Evolutionary conservation across 2,329 filamentous ascomycete species (phyloP).

Genomic region (Ascochyta rabiei): DNA sequence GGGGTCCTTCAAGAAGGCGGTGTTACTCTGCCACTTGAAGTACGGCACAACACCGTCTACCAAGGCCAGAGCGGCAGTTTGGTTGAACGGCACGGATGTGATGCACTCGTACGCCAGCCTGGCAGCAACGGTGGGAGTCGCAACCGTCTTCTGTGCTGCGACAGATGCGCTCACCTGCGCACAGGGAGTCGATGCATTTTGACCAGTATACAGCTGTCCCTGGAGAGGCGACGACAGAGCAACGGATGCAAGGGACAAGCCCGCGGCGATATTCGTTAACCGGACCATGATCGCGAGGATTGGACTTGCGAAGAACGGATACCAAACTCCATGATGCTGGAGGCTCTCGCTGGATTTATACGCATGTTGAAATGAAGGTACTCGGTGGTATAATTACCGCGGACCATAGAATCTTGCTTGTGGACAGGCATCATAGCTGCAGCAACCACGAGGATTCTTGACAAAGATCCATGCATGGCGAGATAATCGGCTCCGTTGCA

Average conservation of each 20-base stretch:
- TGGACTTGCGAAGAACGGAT: slow-evolving; percentile 10
- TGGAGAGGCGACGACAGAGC: slow-evolving; percentile 34
- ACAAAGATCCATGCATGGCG: slow-evolving; percentile 16
- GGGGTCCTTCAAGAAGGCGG: slow-evolving; percentile 53
- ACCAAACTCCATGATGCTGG: neutral
- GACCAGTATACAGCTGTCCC: slow-evolving; percentile 29
- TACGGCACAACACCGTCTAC: slow-evolving; percentile 54
- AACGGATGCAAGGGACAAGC: slow-evolving; percentile 35
- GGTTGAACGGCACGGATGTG: slow-evolving; percentile 54
- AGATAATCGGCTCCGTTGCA: slow-evolving; percentile 12
- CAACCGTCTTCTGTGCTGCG: slow-evolving; percentile 30
- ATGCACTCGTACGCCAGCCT: slow-evolving; percentile 55
- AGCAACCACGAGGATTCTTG: slow-evolving; percentile 10
- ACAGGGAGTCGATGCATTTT: slow-evolving; percentile 42
- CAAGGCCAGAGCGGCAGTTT: slow-evolving; percentile 48
- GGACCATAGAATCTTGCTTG: slow-evolving; percentile 8
- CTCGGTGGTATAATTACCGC: slow-evolving; percentile 7
- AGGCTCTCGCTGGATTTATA: slow-evolving; percentile 17
- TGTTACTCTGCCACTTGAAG: slow-evolving; percentile 55
- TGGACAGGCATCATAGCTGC: slow-evolving; percentile 26
- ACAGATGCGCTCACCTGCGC: slow-evolving; percentile 39
- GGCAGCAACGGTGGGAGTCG: slow-evolving; percentile 51
- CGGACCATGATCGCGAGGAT: slow-evolving; percentile 30
- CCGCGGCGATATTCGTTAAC: slow-evolving; percentile 25
- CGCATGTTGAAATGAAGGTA: slow-evolving; percentile 3